Percentiles rank a stretch among this genome's conserved stretches.
These are phyloP conservation scores for Gynostemma pentaphyllum DNA, from an alignment of 306 rosid genomes.

Conservation along the genomic window DNA sequence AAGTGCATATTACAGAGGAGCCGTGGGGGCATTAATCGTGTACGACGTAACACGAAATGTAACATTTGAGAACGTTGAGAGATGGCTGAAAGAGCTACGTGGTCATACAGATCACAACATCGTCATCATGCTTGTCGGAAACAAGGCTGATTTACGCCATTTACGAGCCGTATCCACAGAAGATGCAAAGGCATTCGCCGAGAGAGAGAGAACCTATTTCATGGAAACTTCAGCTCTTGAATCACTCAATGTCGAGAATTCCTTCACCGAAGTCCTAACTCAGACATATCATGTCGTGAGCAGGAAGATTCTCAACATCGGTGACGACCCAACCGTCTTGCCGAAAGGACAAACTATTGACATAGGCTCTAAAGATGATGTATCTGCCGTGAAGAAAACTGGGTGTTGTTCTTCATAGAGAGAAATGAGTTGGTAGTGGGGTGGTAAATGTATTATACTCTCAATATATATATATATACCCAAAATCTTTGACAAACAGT, in stretches of 20 bases:
- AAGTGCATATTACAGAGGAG: slow-evolving; percentile 75
- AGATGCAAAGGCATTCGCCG: slow-evolving; percentile 57
- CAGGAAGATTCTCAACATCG: slow-evolving; percentile 64
- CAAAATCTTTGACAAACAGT: too few species aligned
- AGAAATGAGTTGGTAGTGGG: background rate
- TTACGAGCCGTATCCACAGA: slow-evolving; percentile 51
- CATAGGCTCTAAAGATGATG: slow-evolving; percentile 60
- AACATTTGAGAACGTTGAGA: slow-evolving; percentile 66
- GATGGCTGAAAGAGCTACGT: slow-evolving; percentile 82
- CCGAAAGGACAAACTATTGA: slow-evolving; percentile 75
- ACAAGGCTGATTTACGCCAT: slow-evolving; percentile 79
- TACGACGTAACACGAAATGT: slow-evolving; percentile 71
- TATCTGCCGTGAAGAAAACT: slow-evolving; percentile 50
- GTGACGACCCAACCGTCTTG: slow-evolving; percentile 63
- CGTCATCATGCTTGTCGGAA: slow-evolving; percentile 77
- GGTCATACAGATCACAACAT: slow-evolving; percentile 79
- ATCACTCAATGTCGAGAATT: slow-evolving; percentile 62
- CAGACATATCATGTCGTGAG: slow-evolving; percentile 66
- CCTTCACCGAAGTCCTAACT: slow-evolving; percentile 75
- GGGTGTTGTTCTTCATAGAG: slow-evolving; percentile 70
- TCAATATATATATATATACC: too few species aligned
- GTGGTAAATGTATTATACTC: too few species aligned
- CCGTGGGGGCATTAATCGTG: slow-evolving; percentile 76
- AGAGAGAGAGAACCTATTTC: slow-evolving; percentile 54
- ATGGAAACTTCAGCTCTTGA: slow-evolving; percentile 83